Evolutionary conservation across 2,329 filamentous ascomycete species (phyloP).

Genomic region (Gnomoniopsis smithogilvyi): DNA sequence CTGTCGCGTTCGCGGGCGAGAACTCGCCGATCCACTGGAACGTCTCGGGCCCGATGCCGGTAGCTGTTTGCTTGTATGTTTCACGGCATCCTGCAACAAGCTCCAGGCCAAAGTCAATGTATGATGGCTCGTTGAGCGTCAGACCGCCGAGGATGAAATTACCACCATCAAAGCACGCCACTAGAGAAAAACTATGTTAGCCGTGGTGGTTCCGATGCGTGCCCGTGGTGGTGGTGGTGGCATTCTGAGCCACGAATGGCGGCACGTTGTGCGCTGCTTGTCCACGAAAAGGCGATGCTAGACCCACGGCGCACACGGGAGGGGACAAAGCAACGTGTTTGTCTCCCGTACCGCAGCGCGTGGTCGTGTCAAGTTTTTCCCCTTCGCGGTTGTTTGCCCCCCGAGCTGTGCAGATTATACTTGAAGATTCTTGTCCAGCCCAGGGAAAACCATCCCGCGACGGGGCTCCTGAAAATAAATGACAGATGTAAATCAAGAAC

Average conservation of each 20-base stretch:
- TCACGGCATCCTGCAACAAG: constrained; percentile 71
- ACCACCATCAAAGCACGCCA: constrained; percentile 81
- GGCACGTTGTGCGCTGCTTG: neutral
- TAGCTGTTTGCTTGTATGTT: constrained; percentile 66
- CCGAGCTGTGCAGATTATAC: neutral
- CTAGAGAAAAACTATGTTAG: constrained; percentile 37
- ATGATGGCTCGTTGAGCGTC: constrained; percentile 61
- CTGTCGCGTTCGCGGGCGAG: constrained; percentile 29
- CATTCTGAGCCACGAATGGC: neutral
- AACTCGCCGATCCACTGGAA: constrained; percentile 58
- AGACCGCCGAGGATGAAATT: constrained; percentile 82
- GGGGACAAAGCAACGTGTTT: neutral
- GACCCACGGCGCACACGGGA: neutral
- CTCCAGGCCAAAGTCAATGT: constrained; percentile 70
- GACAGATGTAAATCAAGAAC: neutral
- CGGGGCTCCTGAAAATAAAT: too few species aligned
- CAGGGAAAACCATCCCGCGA: neutral
- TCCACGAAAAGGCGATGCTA: neutral
- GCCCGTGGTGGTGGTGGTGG: neutral
- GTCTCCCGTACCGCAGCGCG: constrained; percentile 2
- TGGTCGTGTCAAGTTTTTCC: neutral
- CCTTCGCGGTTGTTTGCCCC: neutral
- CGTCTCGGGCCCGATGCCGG: constrained; percentile 72
- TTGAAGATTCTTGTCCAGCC: neutral
- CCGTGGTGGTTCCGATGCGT: constrained; percentile 5